Percentiles rank a stretch among this genome's conserved stretches.
Evolutionary conservation across 306 rosid genomes (phyloP).

Genomic region (Aeschynomene evenia): DNA sequence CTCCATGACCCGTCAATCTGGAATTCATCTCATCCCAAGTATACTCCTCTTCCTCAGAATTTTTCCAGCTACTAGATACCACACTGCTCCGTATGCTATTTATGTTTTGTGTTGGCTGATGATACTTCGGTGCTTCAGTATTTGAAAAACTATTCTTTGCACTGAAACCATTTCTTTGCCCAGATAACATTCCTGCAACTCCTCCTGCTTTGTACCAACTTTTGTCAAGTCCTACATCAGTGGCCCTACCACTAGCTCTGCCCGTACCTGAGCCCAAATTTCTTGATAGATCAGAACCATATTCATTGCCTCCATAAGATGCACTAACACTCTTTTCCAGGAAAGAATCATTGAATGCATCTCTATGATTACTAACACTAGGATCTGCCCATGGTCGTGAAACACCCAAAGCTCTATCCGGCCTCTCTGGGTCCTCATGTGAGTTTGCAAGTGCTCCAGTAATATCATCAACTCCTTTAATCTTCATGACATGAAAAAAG

Average conservation of each 20-base stretch:
- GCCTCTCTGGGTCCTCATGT: constrained; percentile 44
- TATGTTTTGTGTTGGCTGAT: constrained; percentile 43
- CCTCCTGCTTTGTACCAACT: constrained; percentile 50
- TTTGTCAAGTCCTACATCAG: constrained; percentile 56
- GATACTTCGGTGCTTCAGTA: constrained; percentile 47
- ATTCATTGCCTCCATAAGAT: constrained; percentile 56
- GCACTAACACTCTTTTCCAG: constrained; percentile 52
- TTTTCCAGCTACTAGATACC: constrained; percentile 72
- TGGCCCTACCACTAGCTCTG: constrained; percentile 40
- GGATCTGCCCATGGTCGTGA: constrained; percentile 57
- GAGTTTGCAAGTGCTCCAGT: constrained; percentile 47
- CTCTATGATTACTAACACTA: constrained; percentile 40
- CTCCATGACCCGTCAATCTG: constrained; percentile 43
- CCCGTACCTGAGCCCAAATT: constrained; percentile 44
- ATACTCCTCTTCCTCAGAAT: constrained; percentile 92
- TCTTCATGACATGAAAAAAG: constrained; percentile 42
- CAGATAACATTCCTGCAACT: constrained; percentile 47
- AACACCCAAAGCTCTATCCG: constrained; percentile 44
- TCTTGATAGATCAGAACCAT: constrained; percentile 52
- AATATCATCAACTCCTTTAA: constrained; percentile 57
- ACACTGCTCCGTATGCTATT: constrained; percentile 39
- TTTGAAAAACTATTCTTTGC: constrained; percentile 48
- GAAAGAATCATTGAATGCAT: constrained; percentile 44
- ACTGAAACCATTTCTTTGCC: constrained; percentile 69
- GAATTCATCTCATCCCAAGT: constrained; percentile 79